Percentiles rank a stretch among this genome's conserved stretches.
phyloP scores from a whole-genome alignment of 208 protist species.

The Wallacemonas sp. region DNA sequence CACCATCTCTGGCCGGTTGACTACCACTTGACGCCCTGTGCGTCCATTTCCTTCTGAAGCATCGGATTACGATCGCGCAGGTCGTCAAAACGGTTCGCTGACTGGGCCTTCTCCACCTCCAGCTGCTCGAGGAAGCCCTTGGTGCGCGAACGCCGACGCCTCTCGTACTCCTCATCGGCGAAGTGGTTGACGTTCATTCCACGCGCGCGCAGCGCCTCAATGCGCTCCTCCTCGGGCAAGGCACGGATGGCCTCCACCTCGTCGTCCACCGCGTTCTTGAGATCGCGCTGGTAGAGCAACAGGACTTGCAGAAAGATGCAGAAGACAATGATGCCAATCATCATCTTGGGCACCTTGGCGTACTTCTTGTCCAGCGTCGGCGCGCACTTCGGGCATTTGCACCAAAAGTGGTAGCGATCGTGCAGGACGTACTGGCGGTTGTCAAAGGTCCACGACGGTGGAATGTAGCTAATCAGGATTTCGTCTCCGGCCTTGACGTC shows the following conservation, averaged over 20 bases:
- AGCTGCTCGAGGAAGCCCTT: conserved; percentile 59
- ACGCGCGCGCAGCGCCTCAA: conserved; percentile 42
- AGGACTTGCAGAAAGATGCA: conserved; percentile 68
- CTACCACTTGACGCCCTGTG: conserved; percentile 16
- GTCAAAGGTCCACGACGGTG: conserved; percentile 81
- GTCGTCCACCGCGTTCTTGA: conserved; percentile 36
- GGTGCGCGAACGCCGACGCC: conserved; percentile 16
- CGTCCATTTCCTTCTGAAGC: conserved; percentile 4
- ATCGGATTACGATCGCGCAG: conserved; percentile 1
- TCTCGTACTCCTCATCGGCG: conserved; percentile 32
- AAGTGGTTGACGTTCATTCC: conserved; percentile 43
- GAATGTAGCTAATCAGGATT: conserved; percentile 87
- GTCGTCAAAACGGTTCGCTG: conserved; percentile 19
- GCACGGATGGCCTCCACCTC: conserved; percentile 28
- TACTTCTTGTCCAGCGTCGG: conserved; percentile 70
- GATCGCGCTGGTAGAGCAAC: conserved; percentile 54
- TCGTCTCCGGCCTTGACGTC: conserved; percentile 74
- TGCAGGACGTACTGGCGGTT: conserved; percentile 91
- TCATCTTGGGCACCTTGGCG: conserved; percentile 42
- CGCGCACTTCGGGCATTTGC: conserved; percentile 85
- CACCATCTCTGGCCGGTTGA: background rate
- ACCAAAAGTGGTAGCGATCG: conserved; percentile 90
- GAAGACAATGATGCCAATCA: conserved; percentile 54
- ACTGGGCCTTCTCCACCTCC: conserved; percentile 41
- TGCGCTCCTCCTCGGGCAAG: conserved; percentile 46